These are phyloP conservation scores for Carex pumila DNA, from an alignment of 176 grass and related monocot genomes.

Conservation along the genomic window DNA sequence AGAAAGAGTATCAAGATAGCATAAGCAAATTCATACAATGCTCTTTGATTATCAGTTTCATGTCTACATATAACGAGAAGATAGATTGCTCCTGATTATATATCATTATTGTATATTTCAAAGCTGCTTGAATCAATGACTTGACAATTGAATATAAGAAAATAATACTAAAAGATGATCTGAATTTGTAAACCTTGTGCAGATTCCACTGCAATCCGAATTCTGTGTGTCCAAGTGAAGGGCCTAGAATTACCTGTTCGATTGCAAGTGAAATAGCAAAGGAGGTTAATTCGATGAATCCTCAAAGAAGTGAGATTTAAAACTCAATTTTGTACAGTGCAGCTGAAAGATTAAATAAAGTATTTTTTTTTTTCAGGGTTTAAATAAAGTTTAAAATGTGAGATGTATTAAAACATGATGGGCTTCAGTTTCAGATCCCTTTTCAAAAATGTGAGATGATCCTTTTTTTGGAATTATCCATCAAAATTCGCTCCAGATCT, in stretches of 20 bases:
- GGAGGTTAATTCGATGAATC: neutral
- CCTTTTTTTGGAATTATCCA: no score
- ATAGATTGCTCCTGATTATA: neutral
- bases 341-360: no score
- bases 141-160: neutral
- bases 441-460: no score
- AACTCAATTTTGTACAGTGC: no score
- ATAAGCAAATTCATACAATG: neutral
- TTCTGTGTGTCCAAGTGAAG: constrained; percentile 31
- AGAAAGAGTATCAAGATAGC: neutral
- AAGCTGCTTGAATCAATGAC: neutral
- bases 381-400: no score
- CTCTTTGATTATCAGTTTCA: neutral
- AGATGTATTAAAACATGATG: no score
- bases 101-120: neutral
- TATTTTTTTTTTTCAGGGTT: no score
- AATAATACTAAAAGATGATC: no score
- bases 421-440: no score
- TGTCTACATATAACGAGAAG: neutral
- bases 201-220: constrained; percentile 38
- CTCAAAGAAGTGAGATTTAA: no score
- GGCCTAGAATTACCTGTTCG: neutral
- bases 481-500: no score
- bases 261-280: neutral
- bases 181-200: constrained; percentile 37